Evolutionary conservation across 805 yeast genomes (phyloP), one percentile per base, ranked within the genome.

Genomic region (Hanseniaspora taiwanica): DNA sequence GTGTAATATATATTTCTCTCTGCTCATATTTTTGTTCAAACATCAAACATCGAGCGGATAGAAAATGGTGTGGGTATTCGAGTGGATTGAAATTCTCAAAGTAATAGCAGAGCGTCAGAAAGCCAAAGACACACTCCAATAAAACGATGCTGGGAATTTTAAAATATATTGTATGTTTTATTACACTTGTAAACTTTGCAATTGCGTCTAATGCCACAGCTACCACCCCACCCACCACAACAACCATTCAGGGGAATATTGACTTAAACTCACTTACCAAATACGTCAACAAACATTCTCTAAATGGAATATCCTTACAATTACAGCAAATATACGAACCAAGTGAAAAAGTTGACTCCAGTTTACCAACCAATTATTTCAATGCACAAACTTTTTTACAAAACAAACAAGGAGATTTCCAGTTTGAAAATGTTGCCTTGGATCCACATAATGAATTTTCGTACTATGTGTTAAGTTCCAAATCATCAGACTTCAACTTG

Each of bases 401-500:
- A 17, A 50, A 48, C 35, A 21, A 38, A 1, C 35, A 49, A 3
- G 64, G 64, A 1, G 42, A 46, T 27, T 59, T 59, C 36, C 44
- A 38, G 25, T 59, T 59, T 29, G 34, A 44, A 2, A 40, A 50
- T 41, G 42, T 59, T 18, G 61, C 60, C 4, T 41, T 57, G 16
- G 50, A 52, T 27, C 21, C 27, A 14, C 54, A 54, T 13, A 51
- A 54, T 35, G 52, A 47, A 27, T 44, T 54, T 2, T 51, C 59
- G 5, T 48, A 54, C 42, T 59, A 48, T 42, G 58, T 52, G 3
- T 35, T 59, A 14, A 48, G 46, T 24, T 44, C 62, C 12, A 41
- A 43, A 19, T 58, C 64, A 4, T 27, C 49, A 16, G 60, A 55
- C 23, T 58, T 48, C 37, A 59, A 59, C 46, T 40, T 59, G 42